Conservation (phyloP, 768 basidiomycete genomes). For the Daedaleopsis sinensis region DNA sequence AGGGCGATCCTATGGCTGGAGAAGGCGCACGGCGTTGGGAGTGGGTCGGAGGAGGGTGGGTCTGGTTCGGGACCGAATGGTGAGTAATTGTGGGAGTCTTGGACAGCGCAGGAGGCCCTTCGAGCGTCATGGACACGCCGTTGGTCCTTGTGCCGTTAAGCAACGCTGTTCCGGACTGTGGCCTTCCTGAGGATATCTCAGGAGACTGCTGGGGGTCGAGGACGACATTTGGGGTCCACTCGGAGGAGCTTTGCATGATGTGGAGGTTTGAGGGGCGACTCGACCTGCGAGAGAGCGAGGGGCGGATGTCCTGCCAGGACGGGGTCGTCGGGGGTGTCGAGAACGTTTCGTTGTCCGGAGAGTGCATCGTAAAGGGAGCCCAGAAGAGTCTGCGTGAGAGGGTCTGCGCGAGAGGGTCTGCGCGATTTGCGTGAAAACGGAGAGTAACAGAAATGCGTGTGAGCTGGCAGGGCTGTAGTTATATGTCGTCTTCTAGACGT, state of each 20-base stretch:
- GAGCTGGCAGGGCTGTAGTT: neutral
- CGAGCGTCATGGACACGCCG: slow-evolving; percentile 18
- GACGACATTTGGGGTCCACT: slow-evolving; percentile 40
- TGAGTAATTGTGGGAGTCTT: slow-evolving; percentile 21
- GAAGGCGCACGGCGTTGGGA: slow-evolving; percentile 17
- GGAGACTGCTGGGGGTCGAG: slow-evolving; percentile 40
- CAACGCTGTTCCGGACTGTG: slow-evolving; percentile 6
- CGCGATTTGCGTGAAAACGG: neutral
- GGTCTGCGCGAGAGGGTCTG: neutral
- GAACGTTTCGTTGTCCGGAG: slow-evolving; percentile 43
- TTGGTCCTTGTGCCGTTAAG: slow-evolving; percentile 19
- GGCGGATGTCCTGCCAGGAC: slow-evolving; percentile 31
- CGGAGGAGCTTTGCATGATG: slow-evolving; percentile 30
- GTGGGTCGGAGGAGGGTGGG: slow-evolving; percentile 10
- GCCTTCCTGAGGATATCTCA: slow-evolving; percentile 11
- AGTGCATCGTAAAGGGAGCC: slow-evolving; percentile 25
- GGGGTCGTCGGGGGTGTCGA: slow-evolving; percentile 49
- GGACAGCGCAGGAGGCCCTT: slow-evolving; percentile 11
- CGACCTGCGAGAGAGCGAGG: slow-evolving; percentile 42
- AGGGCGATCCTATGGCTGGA: slow-evolving; percentile 61
- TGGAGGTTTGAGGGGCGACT: slow-evolving; percentile 40
- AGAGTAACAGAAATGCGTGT: neutral
- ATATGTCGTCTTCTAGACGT: neutral
- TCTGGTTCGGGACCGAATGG: slow-evolving; percentile 11
- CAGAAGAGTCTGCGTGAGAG: slow-evolving; percentile 6